phyloP scores from a whole-genome alignment of 2,329 filamentous ascomycete species.

The Simplicillium sp. region DNA sequence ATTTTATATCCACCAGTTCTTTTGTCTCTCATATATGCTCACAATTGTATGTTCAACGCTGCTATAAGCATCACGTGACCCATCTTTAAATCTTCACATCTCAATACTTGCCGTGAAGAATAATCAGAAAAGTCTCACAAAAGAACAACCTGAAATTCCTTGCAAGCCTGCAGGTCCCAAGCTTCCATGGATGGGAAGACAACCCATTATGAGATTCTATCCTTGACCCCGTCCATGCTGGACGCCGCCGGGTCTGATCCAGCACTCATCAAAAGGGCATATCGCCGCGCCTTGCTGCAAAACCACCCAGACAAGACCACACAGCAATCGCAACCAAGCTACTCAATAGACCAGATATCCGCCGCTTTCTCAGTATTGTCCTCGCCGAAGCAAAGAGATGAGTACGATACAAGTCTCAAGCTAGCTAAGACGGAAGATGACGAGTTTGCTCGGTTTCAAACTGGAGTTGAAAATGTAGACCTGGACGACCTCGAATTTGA shows the following conservation, averaged over 20 bases:
- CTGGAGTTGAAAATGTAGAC: conserved; percentile 54
- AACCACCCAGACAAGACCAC: conserved; percentile 55
- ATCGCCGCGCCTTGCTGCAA: conserved; percentile 53
- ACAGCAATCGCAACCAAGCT: conserved; percentile 13
- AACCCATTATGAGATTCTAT: conserved; percentile 53
- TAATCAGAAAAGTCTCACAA: no score
- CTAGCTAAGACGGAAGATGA: conserved; percentile 16
- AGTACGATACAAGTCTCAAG: conserved; percentile 44
- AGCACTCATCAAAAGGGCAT: conserved; percentile 50
- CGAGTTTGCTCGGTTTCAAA: conserved; percentile 31
- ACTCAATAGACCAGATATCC: conserved; percentile 55
- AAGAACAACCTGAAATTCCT: no score
- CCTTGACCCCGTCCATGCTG: conserved; percentile 39
- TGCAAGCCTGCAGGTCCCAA: no score
- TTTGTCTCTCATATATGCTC: not conserved
- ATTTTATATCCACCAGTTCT: conserved; percentile 11
- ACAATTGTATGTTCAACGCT: no score
- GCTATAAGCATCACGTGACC: not conserved
- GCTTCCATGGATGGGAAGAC: conserved; percentile 14
- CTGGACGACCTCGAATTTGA: conserved; percentile 54
- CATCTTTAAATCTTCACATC: conserved; percentile 1
- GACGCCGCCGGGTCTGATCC: conserved; percentile 30
- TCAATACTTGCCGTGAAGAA: no score
- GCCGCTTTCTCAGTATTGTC: conserved; percentile 49
- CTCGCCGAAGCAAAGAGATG: conserved; percentile 32